Evolutionary conservation across 2,329 filamentous ascomycete species (phyloP).

Genomic region (Sporothrix euskadiensis): DNA sequence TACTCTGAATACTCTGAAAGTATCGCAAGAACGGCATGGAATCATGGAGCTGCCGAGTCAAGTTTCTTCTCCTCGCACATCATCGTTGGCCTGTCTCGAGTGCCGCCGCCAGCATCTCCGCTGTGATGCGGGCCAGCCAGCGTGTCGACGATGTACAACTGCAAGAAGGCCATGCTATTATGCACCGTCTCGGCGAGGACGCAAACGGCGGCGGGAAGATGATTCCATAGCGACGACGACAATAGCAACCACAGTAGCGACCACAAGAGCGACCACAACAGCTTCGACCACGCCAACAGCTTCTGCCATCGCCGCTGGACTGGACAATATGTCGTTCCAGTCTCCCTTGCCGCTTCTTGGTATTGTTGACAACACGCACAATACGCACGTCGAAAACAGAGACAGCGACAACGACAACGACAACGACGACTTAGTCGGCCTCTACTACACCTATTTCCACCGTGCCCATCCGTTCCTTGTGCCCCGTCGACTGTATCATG

Average conservation of each 20-base stretch:
- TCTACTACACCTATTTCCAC: constrained; percentile 27
- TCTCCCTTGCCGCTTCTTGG: not conserved
- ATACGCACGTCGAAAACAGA: no score
- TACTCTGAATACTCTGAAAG: not conserved
- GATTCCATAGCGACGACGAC: not conserved
- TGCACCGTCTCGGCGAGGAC: not conserved
- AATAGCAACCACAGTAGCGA: not conserved
- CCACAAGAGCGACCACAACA: not conserved
- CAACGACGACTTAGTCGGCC: constrained; percentile 17
- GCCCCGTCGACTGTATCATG: constrained; percentile 8
- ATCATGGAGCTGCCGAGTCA: not conserved
- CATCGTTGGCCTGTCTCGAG: constrained; percentile 16
- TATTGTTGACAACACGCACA: no score
- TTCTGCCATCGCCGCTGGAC: not conserved
- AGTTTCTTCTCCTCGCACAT: not conserved
- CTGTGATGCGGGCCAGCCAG: constrained; percentile 4
- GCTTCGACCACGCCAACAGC: not conserved
- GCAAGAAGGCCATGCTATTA: constrained; percentile 3
- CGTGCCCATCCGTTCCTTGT: constrained; percentile 22
- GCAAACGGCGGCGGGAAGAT: not conserved
- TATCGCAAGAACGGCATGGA: not conserved
- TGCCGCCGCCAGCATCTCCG: constrained; percentile 22
- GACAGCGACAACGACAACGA: not conserved
- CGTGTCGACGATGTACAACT: not conserved
- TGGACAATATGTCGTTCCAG: not conserved